A percentile compares a stretch with the other conserved stretches of the same genome.
phyloP scores from a whole-genome alignment of 2,329 filamentous ascomycete genomes.

The Trichoderma koningii region DNA sequence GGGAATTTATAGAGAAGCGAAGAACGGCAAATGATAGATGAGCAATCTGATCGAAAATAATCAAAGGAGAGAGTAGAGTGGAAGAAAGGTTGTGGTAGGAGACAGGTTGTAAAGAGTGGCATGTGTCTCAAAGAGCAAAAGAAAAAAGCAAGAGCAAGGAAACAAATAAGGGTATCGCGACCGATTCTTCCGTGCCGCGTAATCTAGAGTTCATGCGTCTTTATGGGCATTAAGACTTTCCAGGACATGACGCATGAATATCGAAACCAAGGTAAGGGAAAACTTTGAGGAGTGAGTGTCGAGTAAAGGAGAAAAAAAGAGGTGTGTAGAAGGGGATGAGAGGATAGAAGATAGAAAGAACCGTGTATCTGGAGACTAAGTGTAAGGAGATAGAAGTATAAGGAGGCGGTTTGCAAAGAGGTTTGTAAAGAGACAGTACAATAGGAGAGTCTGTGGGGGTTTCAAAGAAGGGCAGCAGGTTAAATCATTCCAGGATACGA shows the following conservation, averaged over 20 bases:
- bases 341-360: neutral
- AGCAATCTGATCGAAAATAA: neutral
- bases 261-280: slow-evolving; percentile 22
- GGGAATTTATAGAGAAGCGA: slow-evolving; percentile 6
- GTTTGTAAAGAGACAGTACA: neutral
- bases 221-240: slow-evolving; percentile 23
- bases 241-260: slow-evolving; percentile 22
- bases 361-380: no score
- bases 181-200: slow-evolving; percentile 12
- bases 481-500: neutral
- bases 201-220: slow-evolving; percentile 26
- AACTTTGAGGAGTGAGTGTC: slow-evolving; percentile 36
- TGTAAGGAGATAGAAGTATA: neutral
- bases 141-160: neutral
- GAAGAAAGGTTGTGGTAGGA: slow-evolving; percentile 9
- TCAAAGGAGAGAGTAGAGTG: neutral
- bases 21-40: neutral
- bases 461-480: neutral
- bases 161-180: slow-evolving; percentile 17
- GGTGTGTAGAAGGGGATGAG: neutral
- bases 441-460: neutral
- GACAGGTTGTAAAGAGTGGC: slow-evolving; percentile 17
- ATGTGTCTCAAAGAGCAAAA: slow-evolving; percentile 1
- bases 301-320: neutral
- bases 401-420: neutral